phyloP scores from a whole-genome alignment of 2,329 filamentous ascomycete genomes.

The Metarhizium album region DNA sequence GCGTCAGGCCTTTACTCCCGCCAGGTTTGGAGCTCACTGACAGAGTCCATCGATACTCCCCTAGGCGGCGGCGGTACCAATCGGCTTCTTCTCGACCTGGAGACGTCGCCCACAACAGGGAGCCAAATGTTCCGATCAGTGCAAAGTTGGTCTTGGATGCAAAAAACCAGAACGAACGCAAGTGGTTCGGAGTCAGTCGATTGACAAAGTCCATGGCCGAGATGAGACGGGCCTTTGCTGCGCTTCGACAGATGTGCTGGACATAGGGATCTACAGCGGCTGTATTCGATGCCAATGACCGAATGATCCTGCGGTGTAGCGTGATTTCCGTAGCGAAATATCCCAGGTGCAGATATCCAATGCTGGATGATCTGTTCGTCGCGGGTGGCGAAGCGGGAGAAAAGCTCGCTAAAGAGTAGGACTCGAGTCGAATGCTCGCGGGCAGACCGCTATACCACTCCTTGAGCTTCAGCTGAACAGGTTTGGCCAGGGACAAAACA shows the following conservation, averaged over 20 bases:
- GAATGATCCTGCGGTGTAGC: constrained; percentile 81
- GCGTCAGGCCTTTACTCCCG: constrained; percentile 45
- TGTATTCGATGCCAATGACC: constrained; percentile 48
- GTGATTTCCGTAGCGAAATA: constrained; percentile 95
- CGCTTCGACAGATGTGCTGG: constrained; percentile 83
- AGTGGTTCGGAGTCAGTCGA: constrained; percentile 72
- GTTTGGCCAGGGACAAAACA: constrained; percentile 66
- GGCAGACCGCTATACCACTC: constrained; percentile 72
- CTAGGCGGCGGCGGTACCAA: constrained; percentile 77
- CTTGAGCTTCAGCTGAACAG: constrained; percentile 71
- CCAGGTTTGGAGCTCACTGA: constrained; percentile 70
- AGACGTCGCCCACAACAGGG: constrained; percentile 78
- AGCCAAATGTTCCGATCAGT: constrained; percentile 87
- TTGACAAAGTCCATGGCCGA: constrained; percentile 98
- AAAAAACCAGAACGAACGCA: constrained; percentile 90
- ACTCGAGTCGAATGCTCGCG: constrained; percentile 54
- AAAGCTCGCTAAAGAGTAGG: constrained; percentile 22
- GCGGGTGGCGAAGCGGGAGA: constrained; percentile 15
- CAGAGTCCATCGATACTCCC: constrained; percentile 90
- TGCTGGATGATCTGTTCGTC: constrained; percentile 42
- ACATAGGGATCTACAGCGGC: constrained; percentile 62
- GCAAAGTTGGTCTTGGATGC: constrained; percentile 86
- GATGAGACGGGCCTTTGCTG: constrained; percentile 87
- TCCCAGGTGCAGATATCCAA: constrained; percentile 75
- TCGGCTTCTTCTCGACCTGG: constrained; percentile 81